These are phyloP conservation scores for Skeletonema costatum DNA, from an alignment of 108 stramenopile genomes.

Conservation along the genomic window DNA sequence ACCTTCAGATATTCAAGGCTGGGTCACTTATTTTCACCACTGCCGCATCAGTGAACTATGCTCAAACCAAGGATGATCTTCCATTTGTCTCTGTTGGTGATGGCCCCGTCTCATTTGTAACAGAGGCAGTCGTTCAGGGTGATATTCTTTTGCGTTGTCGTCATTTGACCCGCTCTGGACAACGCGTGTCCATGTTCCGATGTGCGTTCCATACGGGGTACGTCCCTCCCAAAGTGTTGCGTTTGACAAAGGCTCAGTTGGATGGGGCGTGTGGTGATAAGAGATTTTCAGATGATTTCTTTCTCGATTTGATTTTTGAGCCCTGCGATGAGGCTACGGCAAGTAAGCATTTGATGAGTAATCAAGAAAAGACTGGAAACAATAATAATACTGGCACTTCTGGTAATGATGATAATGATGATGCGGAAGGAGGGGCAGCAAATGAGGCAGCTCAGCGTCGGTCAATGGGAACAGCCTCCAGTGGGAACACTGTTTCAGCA, in stretches of 20 bases:
- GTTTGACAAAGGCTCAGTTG: slow-evolving; percentile 91
- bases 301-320: slow-evolving; percentile 95
- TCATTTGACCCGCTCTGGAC: slow-evolving; percentile 79
- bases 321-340: slow-evolving; percentile 78
- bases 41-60: slow-evolving; percentile 64
- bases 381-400: neutral
- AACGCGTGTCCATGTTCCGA: slow-evolving; percentile 93
- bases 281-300: slow-evolving; percentile 91
- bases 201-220: slow-evolving; percentile 98
- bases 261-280: slow-evolving; percentile 93
- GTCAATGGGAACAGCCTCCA: slow-evolving; percentile 31
- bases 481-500: slow-evolving; percentile 54
- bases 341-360: slow-evolving; percentile 54
- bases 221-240: slow-evolving; percentile 88
- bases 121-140: slow-evolving; percentile 84
- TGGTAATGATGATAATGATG: neutral
- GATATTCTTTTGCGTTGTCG: slow-evolving; percentile 92
- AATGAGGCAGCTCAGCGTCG: slow-evolving; percentile 51
- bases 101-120: slow-evolving; percentile 70
- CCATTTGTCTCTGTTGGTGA: slow-evolving; percentile 64
- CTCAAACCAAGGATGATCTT: slow-evolving; percentile 66
- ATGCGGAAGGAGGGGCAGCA: slow-evolving; percentile 44
- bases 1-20: slow-evolving; percentile 94
- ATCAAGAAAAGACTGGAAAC: slow-evolving; percentile 17
- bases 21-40: slow-evolving; percentile 87